phyloP scores from a whole-genome alignment of 805 yeast genomes.

The Schwanniomyces pseudopolymorphus region DNA sequence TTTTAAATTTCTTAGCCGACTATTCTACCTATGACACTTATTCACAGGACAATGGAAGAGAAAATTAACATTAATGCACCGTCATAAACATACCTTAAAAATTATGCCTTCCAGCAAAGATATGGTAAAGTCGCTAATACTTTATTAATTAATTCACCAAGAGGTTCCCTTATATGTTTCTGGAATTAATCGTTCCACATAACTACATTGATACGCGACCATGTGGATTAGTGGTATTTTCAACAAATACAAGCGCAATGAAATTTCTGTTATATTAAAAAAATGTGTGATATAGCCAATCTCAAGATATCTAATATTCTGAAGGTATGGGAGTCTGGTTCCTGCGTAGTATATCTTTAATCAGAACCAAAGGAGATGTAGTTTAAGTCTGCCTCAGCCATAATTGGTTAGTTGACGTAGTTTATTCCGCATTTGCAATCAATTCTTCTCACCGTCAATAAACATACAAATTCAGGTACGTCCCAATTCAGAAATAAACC shows the following conservation, averaged over 20 bases:
- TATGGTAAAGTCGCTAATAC: background rate
- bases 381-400: background rate
- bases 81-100: background rate
- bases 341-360: background rate
- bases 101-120: background rate
- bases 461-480: background rate
- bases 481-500: background rate
- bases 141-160: background rate
- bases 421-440: background rate
- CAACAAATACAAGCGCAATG: too few species aligned
- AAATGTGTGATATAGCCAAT: background rate
- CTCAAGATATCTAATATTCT: background rate
- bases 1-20: background rate
- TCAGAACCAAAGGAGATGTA: too few species aligned
- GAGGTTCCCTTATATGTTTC: background rate
- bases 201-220: too few species aligned
- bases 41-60: background rate
- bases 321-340: background rate
- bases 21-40: background rate
- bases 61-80: background rate
- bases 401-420: background rate
- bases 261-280: too few species aligned
- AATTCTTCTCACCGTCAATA: background rate
- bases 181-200: too few species aligned
- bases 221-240: too few species aligned